Evolutionary conservation across 345 rosid species (phyloP).

Genomic region (Syzygium oleosum): DNA sequence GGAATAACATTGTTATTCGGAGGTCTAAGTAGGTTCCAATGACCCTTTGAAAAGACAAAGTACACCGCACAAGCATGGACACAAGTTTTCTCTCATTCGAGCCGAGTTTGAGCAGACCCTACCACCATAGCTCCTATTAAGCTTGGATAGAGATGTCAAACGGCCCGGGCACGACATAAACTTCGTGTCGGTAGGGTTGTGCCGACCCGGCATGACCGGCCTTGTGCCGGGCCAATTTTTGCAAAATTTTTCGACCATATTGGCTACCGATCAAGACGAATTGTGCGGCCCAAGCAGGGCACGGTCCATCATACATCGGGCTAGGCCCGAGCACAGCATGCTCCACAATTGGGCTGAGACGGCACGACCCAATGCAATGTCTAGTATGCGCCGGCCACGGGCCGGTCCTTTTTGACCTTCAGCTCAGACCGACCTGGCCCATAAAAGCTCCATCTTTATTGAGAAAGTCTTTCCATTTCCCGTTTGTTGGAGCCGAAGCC

Average conservation of each 20-base stretch:
- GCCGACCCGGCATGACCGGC: neutral
- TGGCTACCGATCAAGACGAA: neutral
- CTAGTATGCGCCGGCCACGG: no score
- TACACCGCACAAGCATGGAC: neutral
- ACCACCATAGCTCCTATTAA: neutral
- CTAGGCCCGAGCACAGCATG: neutral
- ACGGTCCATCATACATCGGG: no score
- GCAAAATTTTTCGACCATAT: neutral
- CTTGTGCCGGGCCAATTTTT: neutral
- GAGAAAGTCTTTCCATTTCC: no score
- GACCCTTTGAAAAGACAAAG: neutral
- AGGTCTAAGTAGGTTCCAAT: neutral
- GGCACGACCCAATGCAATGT: no score
- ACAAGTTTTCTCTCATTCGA: neutral
- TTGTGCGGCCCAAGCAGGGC: no score
- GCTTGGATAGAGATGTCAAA: neutral
- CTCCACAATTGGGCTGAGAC: no score
- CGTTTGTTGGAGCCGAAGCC: no score
- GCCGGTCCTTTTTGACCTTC: no score
- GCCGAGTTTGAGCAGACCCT: neutral
- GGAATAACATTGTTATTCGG: accelerated
- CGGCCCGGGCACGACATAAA: neutral
- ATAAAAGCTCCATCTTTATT: no score
- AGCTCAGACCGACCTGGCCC: no score
- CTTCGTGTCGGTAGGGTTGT: neutral